A percentile compares a stretch with the other conserved stretches of the same genome.
These are phyloP conservation scores for Kwoniella sp. DNA, from an alignment of 768 basidiomycete species.

Conservation along the genomic window DNA sequence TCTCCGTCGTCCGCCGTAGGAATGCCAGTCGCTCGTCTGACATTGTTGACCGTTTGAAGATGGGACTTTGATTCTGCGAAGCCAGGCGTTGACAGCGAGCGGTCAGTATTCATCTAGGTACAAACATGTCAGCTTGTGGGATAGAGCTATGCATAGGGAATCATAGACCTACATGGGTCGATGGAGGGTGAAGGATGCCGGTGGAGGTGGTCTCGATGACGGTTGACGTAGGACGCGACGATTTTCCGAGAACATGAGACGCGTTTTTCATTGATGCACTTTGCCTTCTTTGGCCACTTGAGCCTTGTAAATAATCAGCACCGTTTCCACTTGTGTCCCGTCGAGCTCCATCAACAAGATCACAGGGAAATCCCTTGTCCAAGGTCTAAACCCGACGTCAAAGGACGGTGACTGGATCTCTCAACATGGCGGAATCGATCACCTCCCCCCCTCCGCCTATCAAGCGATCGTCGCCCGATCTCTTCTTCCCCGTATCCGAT, in stretches of 20 bases:
- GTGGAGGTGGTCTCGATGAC: not conserved
- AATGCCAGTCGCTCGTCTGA: conserved; percentile 25
- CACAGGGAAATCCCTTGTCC: too few species aligned
- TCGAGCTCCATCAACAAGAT: too few species aligned
- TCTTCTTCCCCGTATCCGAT: conserved; percentile 48
- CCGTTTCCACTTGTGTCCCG: not conserved
- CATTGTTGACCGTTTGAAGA: not conserved
- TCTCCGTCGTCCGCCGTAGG: conserved; percentile 7
- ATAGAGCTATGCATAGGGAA: too few species aligned
- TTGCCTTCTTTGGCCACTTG: not conserved
- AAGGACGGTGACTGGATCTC: too few species aligned
- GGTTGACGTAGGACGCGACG: conserved; percentile 21
- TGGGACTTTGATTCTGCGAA: too few species aligned
- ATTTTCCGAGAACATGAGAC: conserved; percentile 8
- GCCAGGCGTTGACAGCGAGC: too few species aligned
- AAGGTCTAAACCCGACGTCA: too few species aligned
- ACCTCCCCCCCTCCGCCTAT: conserved; percentile 1
- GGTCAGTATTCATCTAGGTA: not conserved
- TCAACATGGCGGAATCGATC: not conserved
- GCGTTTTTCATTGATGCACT: conserved; percentile 3
- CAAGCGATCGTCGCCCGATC: conserved; percentile 43
- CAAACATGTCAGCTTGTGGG: not conserved
- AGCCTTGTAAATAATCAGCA: too few species aligned
- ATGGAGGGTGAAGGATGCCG: not conserved
- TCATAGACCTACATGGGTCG: not conserved